Conservation (phyloP, 2,329 filamentous ascomycete genomes). For the Pyrenochaeta sp. region DNA sequence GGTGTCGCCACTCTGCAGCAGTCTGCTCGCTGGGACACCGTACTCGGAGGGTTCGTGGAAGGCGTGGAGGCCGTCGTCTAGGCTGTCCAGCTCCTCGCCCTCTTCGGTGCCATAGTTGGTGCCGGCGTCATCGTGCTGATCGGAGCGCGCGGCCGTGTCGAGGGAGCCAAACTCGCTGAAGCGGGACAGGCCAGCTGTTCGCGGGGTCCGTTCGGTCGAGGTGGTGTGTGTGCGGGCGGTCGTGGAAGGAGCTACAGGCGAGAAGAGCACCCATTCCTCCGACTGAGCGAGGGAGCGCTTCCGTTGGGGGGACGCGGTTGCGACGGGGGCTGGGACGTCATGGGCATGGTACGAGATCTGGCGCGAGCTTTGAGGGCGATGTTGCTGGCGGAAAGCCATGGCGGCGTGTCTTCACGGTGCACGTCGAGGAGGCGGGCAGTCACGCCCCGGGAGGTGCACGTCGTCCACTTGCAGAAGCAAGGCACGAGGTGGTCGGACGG, state of each 20-base stretch:
- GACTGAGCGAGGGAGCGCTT: constrained; percentile 69
- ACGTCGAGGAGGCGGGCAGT: constrained; percentile 14
- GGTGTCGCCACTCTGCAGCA: constrained; percentile 66
- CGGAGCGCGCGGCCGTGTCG: constrained; percentile 70
- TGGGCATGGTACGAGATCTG: constrained; percentile 44
- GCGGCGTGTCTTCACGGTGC: constrained; percentile 10
- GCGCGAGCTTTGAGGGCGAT: constrained; percentile 44
- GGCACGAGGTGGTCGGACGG: constrained; percentile 25
- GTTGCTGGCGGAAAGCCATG: constrained; percentile 52
- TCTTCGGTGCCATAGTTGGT: constrained; percentile 57
- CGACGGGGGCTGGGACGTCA: constrained; percentile 30
- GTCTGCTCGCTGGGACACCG: constrained; percentile 51
- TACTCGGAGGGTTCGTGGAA: constrained; percentile 71
- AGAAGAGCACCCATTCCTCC: constrained; percentile 97
- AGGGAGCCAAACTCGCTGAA: constrained; percentile 83
- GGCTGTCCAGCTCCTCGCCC: constrained; percentile 80
- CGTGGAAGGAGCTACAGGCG: constrained; percentile 65
- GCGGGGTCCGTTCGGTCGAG: constrained; percentile 69
- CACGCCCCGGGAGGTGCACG: constrained; percentile 21
- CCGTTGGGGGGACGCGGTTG: constrained; percentile 45
- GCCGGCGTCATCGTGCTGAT: constrained; percentile 47
- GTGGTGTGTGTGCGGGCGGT: constrained; percentile 75
- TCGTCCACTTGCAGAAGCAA: constrained; percentile 16
- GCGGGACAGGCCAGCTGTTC: constrained; percentile 73
- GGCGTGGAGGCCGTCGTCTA: constrained; percentile 89